Conservation (phyloP, 1,284 basidiomycete species). For the Cutaneotrichosporon sp. region DNA sequence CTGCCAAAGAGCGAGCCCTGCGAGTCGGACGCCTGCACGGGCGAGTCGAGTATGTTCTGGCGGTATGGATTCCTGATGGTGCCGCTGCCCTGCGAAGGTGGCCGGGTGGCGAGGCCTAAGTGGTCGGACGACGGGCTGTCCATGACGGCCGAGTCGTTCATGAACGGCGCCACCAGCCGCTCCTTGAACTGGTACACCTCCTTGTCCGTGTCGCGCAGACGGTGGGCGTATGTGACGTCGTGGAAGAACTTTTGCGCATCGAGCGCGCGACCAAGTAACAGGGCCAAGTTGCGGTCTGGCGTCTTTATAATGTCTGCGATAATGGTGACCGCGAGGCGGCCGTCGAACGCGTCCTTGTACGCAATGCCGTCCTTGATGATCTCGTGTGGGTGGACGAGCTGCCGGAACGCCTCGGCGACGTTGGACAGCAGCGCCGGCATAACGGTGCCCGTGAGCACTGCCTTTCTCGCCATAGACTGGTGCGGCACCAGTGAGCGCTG, state of each 20-base stretch:
- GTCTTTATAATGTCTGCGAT: slow-evolving; percentile 98
- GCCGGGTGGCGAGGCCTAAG: slow-evolving; percentile 16
- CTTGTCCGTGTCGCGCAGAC: slow-evolving; percentile 80
- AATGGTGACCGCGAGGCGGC: slow-evolving; percentile 92
- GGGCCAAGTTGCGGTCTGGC: slow-evolving; percentile 91
- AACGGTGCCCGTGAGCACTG: slow-evolving; percentile 48
- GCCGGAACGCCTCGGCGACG: slow-evolving; percentile 90
- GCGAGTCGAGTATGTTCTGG: slow-evolving; percentile 9
- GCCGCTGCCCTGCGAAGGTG: slow-evolving; percentile 33
- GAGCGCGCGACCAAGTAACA: slow-evolving; percentile 89
- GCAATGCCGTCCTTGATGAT: slow-evolving; percentile 91
- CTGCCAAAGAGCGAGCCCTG: slow-evolving; percentile 29
- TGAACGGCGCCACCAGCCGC: slow-evolving; percentile 48
- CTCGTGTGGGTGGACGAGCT: slow-evolving; percentile 74
- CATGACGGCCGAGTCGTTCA: slow-evolving; percentile 27
- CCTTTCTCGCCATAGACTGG: slow-evolving; percentile 26
- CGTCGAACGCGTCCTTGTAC: slow-evolving; percentile 96
- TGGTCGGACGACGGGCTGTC: slow-evolving; percentile 35
- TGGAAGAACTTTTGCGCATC: slow-evolving; percentile 99
- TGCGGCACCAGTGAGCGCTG: slow-evolving; percentile 39
- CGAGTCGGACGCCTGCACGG: slow-evolving; percentile 15
- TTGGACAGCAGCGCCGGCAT: slow-evolving; percentile 92
- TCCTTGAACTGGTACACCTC: slow-evolving; percentile 90
- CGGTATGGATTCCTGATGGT: slow-evolving; percentile 9
- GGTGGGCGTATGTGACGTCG: slow-evolving; percentile 98